Evolutionary conservation across 1,284 basidiomycete species (phyloP).

Genomic region (Cronartium quercuum): DNA sequence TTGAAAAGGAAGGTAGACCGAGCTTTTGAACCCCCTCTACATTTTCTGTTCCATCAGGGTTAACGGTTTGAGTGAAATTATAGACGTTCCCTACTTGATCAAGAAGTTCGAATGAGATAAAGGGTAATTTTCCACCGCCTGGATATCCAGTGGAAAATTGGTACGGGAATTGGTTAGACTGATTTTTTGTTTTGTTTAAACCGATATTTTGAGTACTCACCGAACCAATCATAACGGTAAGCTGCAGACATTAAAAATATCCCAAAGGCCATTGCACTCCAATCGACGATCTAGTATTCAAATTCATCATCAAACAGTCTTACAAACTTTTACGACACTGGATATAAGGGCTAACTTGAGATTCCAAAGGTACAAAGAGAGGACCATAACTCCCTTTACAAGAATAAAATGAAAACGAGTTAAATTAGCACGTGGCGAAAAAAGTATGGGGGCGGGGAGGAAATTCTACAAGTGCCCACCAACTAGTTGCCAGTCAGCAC

Average conservation of each 20-base stretch:
- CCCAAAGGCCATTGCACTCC: not conserved
- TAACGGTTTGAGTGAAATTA: conserved; percentile 17
- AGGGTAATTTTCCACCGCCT: conserved; percentile 35
- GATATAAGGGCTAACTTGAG: conserved; percentile 24
- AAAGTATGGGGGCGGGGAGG: no score
- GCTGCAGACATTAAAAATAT: conserved; percentile 30
- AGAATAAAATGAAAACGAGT: not conserved
- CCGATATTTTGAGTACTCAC: not conserved
- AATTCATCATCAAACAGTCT: no score
- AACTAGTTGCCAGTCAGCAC: conserved; percentile 24
- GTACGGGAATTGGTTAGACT: no score
- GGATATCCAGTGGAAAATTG: no score
- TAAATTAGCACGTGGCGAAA: no score
- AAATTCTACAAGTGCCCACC: conserved; percentile 11
- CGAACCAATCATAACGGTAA: conserved; percentile 33
- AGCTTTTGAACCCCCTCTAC: conserved; percentile 1
- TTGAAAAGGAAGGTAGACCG: conserved; percentile 31
- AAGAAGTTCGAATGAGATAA: conserved; percentile 34
- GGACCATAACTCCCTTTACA: conserved; percentile 17
- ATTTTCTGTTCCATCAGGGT: conserved; percentile 26
- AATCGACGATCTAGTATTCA: conserved; percentile 3
- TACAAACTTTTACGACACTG: no score
- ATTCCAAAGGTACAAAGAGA: conserved; percentile 27
- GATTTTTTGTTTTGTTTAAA: no score
- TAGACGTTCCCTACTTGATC: conserved; percentile 22